Evolutionary conservation across 129 eudicot genomes (phyloP).

Genomic region (Arctium minus): DNA sequence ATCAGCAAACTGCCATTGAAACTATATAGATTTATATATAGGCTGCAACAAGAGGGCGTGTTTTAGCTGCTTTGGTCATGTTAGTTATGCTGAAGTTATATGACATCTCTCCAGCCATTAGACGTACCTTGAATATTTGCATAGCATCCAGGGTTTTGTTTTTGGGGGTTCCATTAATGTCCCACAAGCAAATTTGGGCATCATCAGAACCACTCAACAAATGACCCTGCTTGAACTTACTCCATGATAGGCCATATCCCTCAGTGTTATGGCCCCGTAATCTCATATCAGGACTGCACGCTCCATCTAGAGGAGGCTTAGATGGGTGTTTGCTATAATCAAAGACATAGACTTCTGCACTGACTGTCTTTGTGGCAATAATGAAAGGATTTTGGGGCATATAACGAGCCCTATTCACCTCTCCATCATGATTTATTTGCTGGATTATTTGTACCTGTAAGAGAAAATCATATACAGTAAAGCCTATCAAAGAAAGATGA

Average conservation of each 20-base stretch:
- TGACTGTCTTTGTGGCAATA: slow-evolving; percentile 91
- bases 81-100: not conserved
- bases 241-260: slow-evolving; percentile 97
- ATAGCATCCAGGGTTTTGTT: slow-evolving; percentile 75
- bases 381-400: slow-evolving; percentile 93
- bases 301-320: slow-evolving; percentile 80
- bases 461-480: not conserved
- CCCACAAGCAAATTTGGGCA: slow-evolving; percentile 98
- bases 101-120: not conserved
- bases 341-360: slow-evolving; percentile 88
- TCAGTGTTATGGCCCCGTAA: slow-evolving; percentile 85
- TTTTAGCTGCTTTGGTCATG: not conserved
- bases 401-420: slow-evolving; percentile 95
- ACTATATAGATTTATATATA: not conserved
- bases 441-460: slow-evolving; percentile 94
- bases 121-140: slow-evolving; percentile 77
- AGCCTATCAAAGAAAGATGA: not conserved
- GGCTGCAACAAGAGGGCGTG: not conserved
- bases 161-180: slow-evolving; percentile 78
- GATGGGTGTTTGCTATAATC: slow-evolving; percentile 98
- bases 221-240: slow-evolving; percentile 87
- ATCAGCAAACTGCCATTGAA: not conserved
- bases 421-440: slow-evolving; percentile 95
- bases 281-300: slow-evolving; percentile 93
- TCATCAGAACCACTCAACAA: slow-evolving; percentile 95